Evolutionary conservation across 805 yeast species (phyloP).

Genomic region (Blastobotrys chiropterorum): DNA sequence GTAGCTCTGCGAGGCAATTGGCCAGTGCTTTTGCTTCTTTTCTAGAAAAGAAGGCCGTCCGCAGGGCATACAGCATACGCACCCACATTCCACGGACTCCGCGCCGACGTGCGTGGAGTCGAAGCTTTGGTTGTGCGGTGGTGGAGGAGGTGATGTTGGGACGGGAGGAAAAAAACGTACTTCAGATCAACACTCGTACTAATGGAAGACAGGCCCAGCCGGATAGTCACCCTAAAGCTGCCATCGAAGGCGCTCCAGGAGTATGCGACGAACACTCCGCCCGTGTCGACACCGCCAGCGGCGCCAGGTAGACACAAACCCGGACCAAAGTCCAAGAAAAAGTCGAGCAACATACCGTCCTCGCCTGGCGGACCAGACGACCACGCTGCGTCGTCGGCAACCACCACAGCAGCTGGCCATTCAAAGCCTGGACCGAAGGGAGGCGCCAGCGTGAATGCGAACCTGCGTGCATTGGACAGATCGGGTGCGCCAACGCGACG

Average conservation of each 20-base stretch:
- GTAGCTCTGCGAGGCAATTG: not conserved
- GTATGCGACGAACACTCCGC: not conserved
- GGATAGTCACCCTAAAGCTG: conserved; percentile 16
- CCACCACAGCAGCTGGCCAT: not conserved
- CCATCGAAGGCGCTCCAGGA: conserved; percentile 3
- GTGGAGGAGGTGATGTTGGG: too few relatives aligned
- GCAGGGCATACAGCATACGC: too few relatives aligned
- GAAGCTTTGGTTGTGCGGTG: too few relatives aligned
- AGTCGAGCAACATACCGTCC: too few relatives aligned
- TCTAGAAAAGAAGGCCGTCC: too few relatives aligned
- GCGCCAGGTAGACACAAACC: too few relatives aligned
- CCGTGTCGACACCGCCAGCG: conserved; percentile 1
- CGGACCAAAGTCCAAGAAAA: not conserved
- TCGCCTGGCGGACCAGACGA: too few relatives aligned
- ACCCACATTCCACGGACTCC: too few relatives aligned
- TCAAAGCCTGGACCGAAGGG: conserved; percentile 21
- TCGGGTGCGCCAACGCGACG: conserved; percentile 39
- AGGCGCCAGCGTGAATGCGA: conserved; percentile 31
- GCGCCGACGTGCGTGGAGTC: too few relatives aligned
- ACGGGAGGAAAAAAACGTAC: too few relatives aligned
- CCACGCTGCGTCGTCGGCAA: not conserved
- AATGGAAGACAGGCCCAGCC: conserved; percentile 1
- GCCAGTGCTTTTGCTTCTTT: too few relatives aligned
- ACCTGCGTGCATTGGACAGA: conserved; percentile 36
- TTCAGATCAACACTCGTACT: conserved; percentile 4